These are phyloP conservation scores for Irpex sp. DNA, from an alignment of 1,284 basidiomycete genomes.

Conservation along the genomic window DNA sequence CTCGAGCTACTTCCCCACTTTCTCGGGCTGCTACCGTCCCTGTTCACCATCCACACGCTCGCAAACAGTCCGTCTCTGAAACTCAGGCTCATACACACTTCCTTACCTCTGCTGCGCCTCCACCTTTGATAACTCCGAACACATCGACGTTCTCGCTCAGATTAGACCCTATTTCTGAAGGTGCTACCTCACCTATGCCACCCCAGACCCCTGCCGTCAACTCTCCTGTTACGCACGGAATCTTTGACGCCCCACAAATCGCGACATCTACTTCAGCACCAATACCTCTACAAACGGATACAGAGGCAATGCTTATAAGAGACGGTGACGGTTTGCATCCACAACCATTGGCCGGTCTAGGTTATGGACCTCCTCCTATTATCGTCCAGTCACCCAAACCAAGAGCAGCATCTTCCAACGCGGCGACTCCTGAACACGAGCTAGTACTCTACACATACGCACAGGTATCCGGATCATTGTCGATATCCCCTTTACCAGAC, in stretches of 20 bases:
- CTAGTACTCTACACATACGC: conserved; percentile 86
- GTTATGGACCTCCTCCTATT: conserved; percentile 38
- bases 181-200: conserved; percentile 23
- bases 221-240: conserved; percentile 17
- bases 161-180: conserved; percentile 67
- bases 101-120: conserved; percentile 21
- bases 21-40: conserved; percentile 49
- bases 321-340: conserved; percentile 13
- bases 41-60: conserved; percentile 71
- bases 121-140: conserved; percentile 44
- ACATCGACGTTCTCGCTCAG: conserved; percentile 60
- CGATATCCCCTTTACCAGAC: conserved; percentile 34
- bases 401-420: background rate
- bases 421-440: conserved; percentile 39
- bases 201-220: conserved; percentile 25
- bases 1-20: conserved; percentile 41
- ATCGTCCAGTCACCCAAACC: conserved; percentile 18
- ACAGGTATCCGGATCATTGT: conserved; percentile 71
- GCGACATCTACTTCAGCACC: conserved; percentile 6
- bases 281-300: conserved; percentile 3
- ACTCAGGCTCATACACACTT: conserved; percentile 42
- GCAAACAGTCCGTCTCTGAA: conserved; percentile 67
- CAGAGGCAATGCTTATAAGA: conserved; percentile 7
- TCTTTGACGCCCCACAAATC: conserved; percentile 11
- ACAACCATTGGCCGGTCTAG: conserved; percentile 41